Conservation (phyloP, 208 protist genomes). For the Leishmania lainsoni region DNA sequence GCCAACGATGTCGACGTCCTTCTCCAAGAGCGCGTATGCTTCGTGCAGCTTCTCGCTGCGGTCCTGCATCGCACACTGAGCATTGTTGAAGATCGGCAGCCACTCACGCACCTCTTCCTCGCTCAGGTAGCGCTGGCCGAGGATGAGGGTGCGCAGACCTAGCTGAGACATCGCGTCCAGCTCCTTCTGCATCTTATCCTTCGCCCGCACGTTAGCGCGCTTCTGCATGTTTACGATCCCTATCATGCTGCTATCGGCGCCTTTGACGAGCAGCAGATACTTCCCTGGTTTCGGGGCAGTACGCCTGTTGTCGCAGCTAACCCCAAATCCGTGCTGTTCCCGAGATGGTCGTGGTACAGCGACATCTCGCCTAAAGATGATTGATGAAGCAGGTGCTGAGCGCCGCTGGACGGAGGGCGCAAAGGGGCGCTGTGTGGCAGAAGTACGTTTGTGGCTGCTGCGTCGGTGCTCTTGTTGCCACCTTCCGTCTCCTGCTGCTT, state of each 20-base stretch:
- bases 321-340: not conserved
- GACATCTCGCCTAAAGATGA: not conserved
- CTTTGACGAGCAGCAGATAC: constrained; percentile 83
- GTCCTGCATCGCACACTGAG: constrained; percentile 60
- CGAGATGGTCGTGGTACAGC: not conserved
- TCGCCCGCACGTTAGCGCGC: constrained; percentile 34
- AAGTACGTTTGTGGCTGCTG: not conserved
- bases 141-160: constrained; percentile 80
- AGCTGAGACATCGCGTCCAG: constrained; percentile 53
- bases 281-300: not conserved
- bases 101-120: constrained; percentile 65
- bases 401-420: not conserved
- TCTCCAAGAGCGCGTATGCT: constrained; percentile 80
- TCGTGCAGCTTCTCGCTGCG: constrained; percentile 58
- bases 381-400: not conserved
- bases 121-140: constrained; percentile 60
- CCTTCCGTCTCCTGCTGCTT: not conserved
- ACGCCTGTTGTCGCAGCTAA: not conserved
- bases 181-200: constrained; percentile 38
- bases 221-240: constrained; percentile 63
- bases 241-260: constrained; percentile 87
- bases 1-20: constrained; percentile 88
- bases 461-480: not conserved
- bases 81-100: constrained; percentile 61
- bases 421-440: not conserved